These are phyloP conservation scores for Papilionanthe hybrid DNA, from an alignment of 116 monocot genomes.

Conservation along the genomic window DNA sequence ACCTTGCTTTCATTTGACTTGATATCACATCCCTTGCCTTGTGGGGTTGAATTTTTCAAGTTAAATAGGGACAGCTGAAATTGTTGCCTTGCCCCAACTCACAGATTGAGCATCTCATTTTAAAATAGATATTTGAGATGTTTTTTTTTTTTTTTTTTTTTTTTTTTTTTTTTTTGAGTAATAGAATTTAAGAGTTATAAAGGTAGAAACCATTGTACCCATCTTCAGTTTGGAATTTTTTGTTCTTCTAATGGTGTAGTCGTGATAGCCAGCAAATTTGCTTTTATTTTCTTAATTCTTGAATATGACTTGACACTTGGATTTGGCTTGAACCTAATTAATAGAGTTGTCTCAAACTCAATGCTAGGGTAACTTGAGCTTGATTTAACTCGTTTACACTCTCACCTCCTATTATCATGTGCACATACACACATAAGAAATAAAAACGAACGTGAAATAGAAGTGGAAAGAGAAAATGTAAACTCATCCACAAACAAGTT, in stretches of 20 bases:
- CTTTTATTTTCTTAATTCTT: neutral
- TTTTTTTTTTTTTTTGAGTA: too few relatives aligned
- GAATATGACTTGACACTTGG: neutral
- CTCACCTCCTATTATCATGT: neutral
- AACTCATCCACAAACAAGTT: neutral
- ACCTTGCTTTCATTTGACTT: too few relatives aligned
- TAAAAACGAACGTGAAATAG: too few relatives aligned
- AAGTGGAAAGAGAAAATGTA: neutral
- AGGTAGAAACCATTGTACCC: neutral
- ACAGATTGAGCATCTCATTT: too few relatives aligned
- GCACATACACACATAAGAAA: neutral
- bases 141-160: neutral
- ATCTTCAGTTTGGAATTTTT: neutral
- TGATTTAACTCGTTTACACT: neutral
- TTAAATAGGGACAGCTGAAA: too few relatives aligned
- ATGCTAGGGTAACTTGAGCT: neutral
- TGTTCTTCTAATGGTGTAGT: neutral
- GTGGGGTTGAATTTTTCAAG: too few relatives aligned
- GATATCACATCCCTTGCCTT: too few relatives aligned
- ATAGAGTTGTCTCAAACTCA: neutral
- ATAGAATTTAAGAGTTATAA: neutral
- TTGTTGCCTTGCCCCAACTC: too few relatives aligned
- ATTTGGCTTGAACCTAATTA: neutral
- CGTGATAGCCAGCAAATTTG: neutral
- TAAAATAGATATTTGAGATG: neutral